Conservation (phyloP, 768 basidiomycete species). For the Tricholoma matsutake region DNA sequence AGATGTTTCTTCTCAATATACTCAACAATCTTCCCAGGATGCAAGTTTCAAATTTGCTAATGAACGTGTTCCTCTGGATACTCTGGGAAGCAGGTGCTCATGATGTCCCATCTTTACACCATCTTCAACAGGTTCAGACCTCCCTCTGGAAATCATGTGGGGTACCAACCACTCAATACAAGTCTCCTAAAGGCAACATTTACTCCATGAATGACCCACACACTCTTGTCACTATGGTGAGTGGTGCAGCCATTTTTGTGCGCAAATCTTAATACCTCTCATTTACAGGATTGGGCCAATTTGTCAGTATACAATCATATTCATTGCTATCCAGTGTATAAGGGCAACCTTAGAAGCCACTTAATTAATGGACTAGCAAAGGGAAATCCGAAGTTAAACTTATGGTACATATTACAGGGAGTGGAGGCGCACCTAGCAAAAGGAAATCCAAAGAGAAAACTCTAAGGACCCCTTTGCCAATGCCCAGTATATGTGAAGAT, state of each 20-base stretch:
- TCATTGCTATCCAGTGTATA: slow-evolving; percentile 26
- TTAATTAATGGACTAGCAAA: too few species aligned
- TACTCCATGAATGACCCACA: slow-evolving; percentile 15
- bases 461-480: too few species aligned
- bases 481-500: too few species aligned
- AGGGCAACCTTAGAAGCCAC: too few species aligned
- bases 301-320: slow-evolving; percentile 24
- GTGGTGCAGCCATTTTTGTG: too few species aligned
- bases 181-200: slow-evolving; percentile 24
- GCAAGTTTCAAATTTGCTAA: slow-evolving; percentile 24
- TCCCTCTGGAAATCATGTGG: slow-evolving; percentile 12
- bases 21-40: slow-evolving; percentile 31
- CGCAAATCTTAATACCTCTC: not conserved
- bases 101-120: slow-evolving; percentile 26
- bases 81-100: slow-evolving; percentile 22
- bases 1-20: slow-evolving; percentile 24
- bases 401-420: too few species aligned
- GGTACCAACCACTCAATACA: slow-evolving; percentile 17
- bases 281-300: slow-evolving; percentile 29
- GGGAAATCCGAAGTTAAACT: too few species aligned
- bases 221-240: too few species aligned
- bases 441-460: too few species aligned
- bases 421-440: too few species aligned
- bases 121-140: slow-evolving; percentile 21
- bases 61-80: slow-evolving; percentile 31